Percentiles rank a stretch among this genome's conserved stretches.
These are phyloP conservation scores for Rugonectria rugulosa DNA, from an alignment of 2,329 filamentous ascomycete genomes.

Conservation along the genomic window DNA sequence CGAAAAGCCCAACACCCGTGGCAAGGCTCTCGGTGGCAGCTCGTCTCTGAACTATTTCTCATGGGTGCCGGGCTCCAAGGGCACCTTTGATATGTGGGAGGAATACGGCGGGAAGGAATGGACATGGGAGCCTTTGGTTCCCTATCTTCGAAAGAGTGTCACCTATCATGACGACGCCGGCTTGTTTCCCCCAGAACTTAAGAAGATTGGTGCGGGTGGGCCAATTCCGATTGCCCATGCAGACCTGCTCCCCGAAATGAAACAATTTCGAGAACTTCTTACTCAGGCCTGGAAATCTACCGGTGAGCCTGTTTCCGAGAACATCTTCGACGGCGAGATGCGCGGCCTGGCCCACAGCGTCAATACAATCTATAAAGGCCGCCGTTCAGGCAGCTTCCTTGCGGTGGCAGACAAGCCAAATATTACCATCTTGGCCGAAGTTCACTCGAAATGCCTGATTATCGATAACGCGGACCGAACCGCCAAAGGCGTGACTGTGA, in stretches of 20 bases:
- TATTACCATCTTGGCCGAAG: constrained; percentile 57
- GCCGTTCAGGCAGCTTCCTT: constrained; percentile 58
- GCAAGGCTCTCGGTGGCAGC: constrained; percentile 66
- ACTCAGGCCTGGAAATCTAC: constrained; percentile 61
- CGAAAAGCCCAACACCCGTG: constrained; percentile 70
- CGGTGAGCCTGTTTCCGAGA: constrained; percentile 57
- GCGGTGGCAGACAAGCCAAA: constrained; percentile 62
- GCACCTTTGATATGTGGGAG: constrained; percentile 71
- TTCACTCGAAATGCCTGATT: constrained; percentile 60
- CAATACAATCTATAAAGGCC: constrained; percentile 64
- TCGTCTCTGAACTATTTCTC: constrained; percentile 69
- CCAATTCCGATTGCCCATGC: constrained; percentile 63
- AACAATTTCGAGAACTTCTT: constrained; percentile 59
- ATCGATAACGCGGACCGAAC: constrained; percentile 53
- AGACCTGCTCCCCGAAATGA: constrained; percentile 59
- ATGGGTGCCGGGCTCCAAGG: constrained; percentile 65
- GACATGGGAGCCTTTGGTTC: constrained; percentile 56
- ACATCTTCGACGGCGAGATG: constrained; percentile 65
- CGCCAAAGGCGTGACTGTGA: constrained; percentile 55
- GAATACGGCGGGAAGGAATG: constrained; percentile 75
- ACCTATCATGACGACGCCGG: constrained; percentile 64
- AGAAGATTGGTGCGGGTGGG: constrained; percentile 58
- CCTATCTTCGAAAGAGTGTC: constrained; percentile 61
- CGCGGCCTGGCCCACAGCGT: constrained; percentile 60
- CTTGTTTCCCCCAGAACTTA: constrained; percentile 53